Evolutionary conservation across 202 grass and related monocot species (phyloP).

Genomic region (Saccharum hybrid): DNA sequence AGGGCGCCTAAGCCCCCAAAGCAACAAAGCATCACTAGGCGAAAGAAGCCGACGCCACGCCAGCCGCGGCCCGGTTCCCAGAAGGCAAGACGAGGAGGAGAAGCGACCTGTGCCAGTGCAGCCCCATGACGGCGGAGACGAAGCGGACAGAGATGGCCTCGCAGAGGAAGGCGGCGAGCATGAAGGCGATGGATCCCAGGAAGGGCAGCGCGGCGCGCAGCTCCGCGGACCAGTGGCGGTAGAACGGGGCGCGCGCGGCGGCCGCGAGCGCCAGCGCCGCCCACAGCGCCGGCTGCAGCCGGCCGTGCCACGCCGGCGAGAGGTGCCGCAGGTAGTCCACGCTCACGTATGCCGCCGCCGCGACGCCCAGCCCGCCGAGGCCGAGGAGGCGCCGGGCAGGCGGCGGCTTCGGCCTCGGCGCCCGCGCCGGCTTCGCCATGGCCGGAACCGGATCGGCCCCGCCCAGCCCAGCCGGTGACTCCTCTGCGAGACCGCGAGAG

Average conservation of each 20-base stretch:
- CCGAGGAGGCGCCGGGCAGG: constrained; percentile 31
- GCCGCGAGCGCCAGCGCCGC: constrained; percentile 60
- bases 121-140: constrained; percentile 79
- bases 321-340: constrained; percentile 84
- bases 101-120: constrained; percentile 76
- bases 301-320: constrained; percentile 68
- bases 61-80: neutral
- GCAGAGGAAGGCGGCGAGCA: constrained; percentile 71
- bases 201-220: constrained; percentile 74
- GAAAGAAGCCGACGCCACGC: neutral
- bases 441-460: neutral
- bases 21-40: neutral
- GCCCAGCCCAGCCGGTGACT: neutral
- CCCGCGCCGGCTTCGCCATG: constrained; percentile 45
- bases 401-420: constrained; percentile 24
- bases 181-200: constrained; percentile 67
- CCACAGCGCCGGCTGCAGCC: constrained; percentile 82
- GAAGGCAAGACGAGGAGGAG: neutral
- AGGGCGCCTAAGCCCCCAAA: neutral
- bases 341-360: constrained; percentile 71
- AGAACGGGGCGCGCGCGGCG: constrained; percentile 56
- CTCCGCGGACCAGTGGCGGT: constrained; percentile 79
- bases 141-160: constrained; percentile 84
- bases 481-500: too few species aligned
- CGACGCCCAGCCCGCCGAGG: constrained; percentile 53